phyloP scores from a whole-genome alignment of 179 eudicot genomes.

The Monotropa hypopitys region DNA sequence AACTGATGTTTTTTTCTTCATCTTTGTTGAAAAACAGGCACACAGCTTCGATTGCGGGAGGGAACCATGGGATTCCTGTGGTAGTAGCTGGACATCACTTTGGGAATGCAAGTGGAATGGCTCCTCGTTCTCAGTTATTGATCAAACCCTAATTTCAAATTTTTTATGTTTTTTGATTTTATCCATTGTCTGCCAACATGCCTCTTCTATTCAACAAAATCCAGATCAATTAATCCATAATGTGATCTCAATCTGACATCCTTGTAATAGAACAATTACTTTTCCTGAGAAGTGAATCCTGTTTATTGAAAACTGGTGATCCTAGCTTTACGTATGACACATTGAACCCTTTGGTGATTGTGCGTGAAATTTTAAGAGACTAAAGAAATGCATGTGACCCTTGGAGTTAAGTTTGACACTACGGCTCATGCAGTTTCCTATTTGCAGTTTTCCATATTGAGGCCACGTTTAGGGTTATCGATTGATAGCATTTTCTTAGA shows the following conservation, averaged over 20 bases:
- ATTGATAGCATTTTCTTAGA: neutral
- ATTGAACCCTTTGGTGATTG: neutral
- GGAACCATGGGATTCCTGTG: conserved; percentile 91
- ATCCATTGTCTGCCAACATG: neutral
- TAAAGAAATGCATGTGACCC: neutral
- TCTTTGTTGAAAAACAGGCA: conserved; percentile 36
- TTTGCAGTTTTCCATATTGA: neutral
- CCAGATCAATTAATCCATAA: neutral
- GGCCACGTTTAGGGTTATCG: neutral
- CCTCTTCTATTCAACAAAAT: neutral
- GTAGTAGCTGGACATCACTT: conserved; percentile 73
- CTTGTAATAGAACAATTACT: neutral
- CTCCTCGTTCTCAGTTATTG: conserved; percentile 90
- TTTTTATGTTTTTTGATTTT: neutral
- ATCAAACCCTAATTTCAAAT: conserved; percentile 4
- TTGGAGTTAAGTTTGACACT: no score
- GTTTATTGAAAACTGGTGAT: neutral
- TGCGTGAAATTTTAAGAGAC: neutral
- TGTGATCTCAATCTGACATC: neutral
- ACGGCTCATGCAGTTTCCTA: neutral
- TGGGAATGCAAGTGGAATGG: conserved; percentile 99
- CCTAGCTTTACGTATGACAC: neutral
- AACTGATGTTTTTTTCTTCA: neutral
- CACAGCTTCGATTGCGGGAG: conserved; percentile 92
- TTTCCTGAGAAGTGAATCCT: neutral